phyloP scores from a whole-genome alignment of 331 rosid genomes.

The Acacia pycnantha region DNA sequence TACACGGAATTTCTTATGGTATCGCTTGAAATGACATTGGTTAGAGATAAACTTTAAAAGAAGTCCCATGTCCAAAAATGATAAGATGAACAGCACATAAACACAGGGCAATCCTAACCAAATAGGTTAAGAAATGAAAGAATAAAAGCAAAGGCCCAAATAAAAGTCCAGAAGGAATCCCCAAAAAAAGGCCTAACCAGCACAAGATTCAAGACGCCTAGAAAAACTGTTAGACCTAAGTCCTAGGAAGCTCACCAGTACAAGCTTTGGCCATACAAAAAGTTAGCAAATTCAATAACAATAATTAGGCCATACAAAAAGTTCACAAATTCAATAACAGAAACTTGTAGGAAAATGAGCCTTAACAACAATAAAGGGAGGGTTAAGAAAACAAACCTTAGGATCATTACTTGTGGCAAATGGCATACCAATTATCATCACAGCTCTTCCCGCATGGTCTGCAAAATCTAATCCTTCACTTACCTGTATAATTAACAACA shows the following conservation, averaged over 20 bases:
- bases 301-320: not conserved
- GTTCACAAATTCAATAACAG: constrained; percentile 18
- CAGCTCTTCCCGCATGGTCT: constrained; percentile 98
- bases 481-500: constrained; percentile 56
- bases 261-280: not conserved
- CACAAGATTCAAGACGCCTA: not conserved
- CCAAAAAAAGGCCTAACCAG: not conserved
- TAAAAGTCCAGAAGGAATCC: not conserved
- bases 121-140: not conserved
- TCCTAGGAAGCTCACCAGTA: not conserved
- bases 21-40: no score
- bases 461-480: constrained; percentile 99
- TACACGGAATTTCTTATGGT: no score
- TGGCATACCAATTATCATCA: constrained; percentile 90
- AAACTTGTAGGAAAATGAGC: constrained; percentile 17
- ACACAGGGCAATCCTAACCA: not conserved
- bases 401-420: constrained; percentile 84
- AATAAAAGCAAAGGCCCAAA: not conserved
- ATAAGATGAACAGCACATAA: not conserved
- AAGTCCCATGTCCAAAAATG: no score
- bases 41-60: no score
- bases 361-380: constrained; percentile 17
- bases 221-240: not conserved
- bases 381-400: constrained; percentile 56
- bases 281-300: no score